Evolutionary conservation across 2,329 filamentous ascomycete genomes (phyloP), one percentile per base, ranked within the genome.

Genomic region (Colletotrichum karsti): DNA sequence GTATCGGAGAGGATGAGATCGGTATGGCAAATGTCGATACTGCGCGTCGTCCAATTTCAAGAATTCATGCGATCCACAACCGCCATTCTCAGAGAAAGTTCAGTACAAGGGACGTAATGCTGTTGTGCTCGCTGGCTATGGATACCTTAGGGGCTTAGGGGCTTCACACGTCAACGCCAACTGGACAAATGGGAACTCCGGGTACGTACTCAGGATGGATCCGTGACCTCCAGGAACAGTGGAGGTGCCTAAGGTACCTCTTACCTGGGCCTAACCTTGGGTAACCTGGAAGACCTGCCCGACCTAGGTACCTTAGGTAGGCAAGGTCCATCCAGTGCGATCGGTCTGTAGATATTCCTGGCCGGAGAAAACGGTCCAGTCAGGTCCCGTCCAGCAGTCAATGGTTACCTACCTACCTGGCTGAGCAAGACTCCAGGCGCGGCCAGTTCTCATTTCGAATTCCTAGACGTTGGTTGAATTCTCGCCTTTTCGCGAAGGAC

Each of bases 31-130:
- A 41, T 35, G 57, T 56, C 51, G 39, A 68, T 50, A 44, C 48
- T 53, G 30, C 53, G 53, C 44, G 67, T 62, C 63, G 60, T 69
- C 53, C 68, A 71, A 71, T 71, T 71, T 71, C 63, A 55, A 71
- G 59, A 70, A 64, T 71, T 71, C 64, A 70, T 71, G 70, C 65
- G 62, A 61, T 67, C 66, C 66, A 69, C 66, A 67, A 18, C 37
- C 35, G 51, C 35, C 58, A 39, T 57, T 26, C 42, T 48, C 30
- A 42, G 54, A 68, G 59, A 63, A 55, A 54, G 60, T 64, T 58
- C n/a, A 42, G 51, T 46, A 44, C 37, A 58, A 58, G 64, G 64
- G 44, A 63, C 64, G 30, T 58, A 64, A 54, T 64, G 63, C 37
- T 61, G 20, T 33, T 15, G 56, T 22, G 51, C 22, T 39, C 12